phyloP scores from a whole-genome alignment of 192 early-diverging fungal genomes.

The Backusella tarrabulga region DNA sequence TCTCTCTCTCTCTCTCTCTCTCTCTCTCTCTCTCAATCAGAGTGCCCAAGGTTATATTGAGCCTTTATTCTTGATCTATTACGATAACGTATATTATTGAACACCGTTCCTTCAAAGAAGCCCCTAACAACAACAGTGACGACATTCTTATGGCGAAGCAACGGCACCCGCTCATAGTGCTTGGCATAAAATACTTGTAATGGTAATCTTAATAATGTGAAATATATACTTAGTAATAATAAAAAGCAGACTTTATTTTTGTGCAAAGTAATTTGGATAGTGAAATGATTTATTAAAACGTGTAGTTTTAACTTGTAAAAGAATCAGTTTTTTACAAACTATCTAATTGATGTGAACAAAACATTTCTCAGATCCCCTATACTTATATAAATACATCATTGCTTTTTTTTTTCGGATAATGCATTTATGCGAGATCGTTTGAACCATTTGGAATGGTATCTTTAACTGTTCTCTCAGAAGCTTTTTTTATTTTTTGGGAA shows the following conservation, averaged over 20 bases:
- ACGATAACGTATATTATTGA: background rate
- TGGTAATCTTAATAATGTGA: background rate
- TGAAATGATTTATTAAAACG: background rate
- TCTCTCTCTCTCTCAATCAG: too few relatives aligned
- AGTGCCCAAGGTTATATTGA: too few relatives aligned
- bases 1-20: too few relatives aligned
- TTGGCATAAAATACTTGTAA: background rate
- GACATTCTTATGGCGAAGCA: background rate
- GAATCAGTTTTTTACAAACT: too few relatives aligned
- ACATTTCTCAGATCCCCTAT: too few relatives aligned
- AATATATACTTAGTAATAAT: background rate
- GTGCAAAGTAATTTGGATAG: background rate
- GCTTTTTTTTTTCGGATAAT: too few relatives aligned
- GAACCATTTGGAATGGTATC: background rate
- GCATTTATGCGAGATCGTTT: too few relatives aligned
- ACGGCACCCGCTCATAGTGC: background rate
- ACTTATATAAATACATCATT: too few relatives aligned
- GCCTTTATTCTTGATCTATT: too few relatives aligned
- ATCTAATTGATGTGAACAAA: too few relatives aligned
- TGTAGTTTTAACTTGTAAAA: background rate
- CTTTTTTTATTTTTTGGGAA: background rate
- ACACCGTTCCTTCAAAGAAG: background rate
- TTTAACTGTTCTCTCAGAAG: background rate
- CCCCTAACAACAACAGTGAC: too few relatives aligned
- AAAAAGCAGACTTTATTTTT: background rate